Conservation (phyloP, 1,284 basidiomycete species). For the Ustilago hordei region DNA sequence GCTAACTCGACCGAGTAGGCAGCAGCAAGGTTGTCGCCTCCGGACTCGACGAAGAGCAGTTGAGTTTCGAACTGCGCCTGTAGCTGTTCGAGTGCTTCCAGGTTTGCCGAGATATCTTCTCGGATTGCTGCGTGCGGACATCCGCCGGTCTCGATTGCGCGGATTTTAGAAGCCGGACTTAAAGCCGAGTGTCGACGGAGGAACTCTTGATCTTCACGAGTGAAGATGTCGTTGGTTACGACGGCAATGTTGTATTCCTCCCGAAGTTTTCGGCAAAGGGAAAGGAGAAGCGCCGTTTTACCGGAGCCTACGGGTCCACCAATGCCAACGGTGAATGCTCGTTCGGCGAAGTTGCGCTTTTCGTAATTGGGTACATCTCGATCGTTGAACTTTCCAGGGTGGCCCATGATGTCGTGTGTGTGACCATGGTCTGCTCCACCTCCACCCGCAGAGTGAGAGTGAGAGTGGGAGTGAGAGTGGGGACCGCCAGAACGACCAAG, state of each 20-base stretch:
- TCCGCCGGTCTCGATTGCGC: slow-evolving; percentile 88
- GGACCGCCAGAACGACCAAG: slow-evolving; percentile 10
- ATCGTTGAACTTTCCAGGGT: slow-evolving; percentile 86
- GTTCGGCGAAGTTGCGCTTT: slow-evolving; percentile 85
- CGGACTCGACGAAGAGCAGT: slow-evolving; percentile 86
- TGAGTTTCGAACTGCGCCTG: slow-evolving; percentile 78
- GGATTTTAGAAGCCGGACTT: slow-evolving; percentile 80
- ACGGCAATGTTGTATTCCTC: slow-evolving; percentile 88
- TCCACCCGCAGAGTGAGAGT: slow-evolving; percentile 12
- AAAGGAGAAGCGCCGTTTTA: slow-evolving; percentile 93
- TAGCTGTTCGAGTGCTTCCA: slow-evolving; percentile 93
- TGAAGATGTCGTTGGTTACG: slow-evolving; percentile 72
- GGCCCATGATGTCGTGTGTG: slow-evolving; percentile 57
- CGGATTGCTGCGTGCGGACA: slow-evolving; percentile 72
- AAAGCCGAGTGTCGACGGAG: slow-evolving; percentile 91
- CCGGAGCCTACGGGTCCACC: slow-evolving; percentile 96
- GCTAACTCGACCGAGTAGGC: slow-evolving; percentile 96
- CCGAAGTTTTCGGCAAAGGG: slow-evolving; percentile 86
- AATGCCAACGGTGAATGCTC: slow-evolving; percentile 96
- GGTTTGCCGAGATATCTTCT: slow-evolving; percentile 96
- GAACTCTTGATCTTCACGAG: slow-evolving; percentile 94
- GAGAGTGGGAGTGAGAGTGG: slow-evolving; percentile 45
- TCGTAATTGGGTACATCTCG: slow-evolving; percentile 91
- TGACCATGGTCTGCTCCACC: slow-evolving; percentile 63
- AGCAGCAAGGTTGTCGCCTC: slow-evolving; percentile 93